Evolutionary conservation across 73 alveolate species (phyloP).

Genomic region (Paramecium primaurelia): DNA sequence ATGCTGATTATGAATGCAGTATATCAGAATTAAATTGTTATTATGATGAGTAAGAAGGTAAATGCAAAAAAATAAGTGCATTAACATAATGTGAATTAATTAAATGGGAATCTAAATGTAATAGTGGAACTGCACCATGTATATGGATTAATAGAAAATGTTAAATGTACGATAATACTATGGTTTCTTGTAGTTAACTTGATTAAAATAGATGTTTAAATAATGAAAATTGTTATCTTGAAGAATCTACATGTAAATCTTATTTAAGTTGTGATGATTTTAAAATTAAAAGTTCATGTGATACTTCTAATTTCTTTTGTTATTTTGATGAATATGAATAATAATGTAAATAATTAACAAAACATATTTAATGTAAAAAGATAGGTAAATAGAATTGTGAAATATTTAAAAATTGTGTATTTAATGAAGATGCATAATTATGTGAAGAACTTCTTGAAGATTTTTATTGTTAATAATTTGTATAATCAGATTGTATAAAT

Average conservation of each 20-base stretch:
- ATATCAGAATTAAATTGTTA: background rate
- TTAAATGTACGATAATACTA: background rate
- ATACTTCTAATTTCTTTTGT: background rate
- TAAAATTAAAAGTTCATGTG: background rate
- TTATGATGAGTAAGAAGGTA: background rate
- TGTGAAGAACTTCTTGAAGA: background rate
- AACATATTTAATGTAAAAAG: background rate
- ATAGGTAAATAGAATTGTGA: background rate
- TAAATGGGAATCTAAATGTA: background rate
- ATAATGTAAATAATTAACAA: background rate
- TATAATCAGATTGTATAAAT: background rate
- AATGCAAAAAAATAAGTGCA: background rate
- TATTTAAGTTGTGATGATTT: background rate
- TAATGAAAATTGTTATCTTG: slow-evolving; percentile 32
- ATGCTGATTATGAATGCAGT: background rate
- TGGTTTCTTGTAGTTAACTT: background rate
- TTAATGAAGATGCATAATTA: background rate
- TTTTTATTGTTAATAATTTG: background rate
- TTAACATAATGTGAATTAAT: background rate
- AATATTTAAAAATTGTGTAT: background rate
- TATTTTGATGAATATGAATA: background rate
- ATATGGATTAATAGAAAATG: background rate
- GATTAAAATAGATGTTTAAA: background rate
- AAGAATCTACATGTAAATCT: background rate
- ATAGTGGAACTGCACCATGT: slow-evolving; percentile 1